Base-by-base conservation (phyloP, 148 eudicot genomes). In the Chenopodium berlandieri region DNA sequence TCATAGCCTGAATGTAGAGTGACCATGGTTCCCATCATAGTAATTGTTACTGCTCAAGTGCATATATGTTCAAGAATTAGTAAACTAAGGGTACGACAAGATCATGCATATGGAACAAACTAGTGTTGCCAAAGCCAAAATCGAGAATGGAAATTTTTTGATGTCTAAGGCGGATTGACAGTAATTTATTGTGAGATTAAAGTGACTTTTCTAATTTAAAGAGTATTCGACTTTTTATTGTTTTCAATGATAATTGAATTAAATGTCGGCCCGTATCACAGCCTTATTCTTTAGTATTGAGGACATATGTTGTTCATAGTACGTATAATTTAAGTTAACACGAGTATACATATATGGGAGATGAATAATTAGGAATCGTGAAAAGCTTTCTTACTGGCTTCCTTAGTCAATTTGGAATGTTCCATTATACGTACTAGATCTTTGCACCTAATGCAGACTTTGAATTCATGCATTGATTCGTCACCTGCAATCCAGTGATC, bases 341-440 rank as follows among this genome's bases (percentile, higher is more conserved):
- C 13, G 13, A 48, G 44, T 40, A 6, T 32, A 32, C 1, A 32
- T 40, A 12, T 12, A 56, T 12, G 22, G 60, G 60, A 16, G 60
- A 54, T 16, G 60, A 54, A 54, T 12, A 48, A 1, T 1, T 48
- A 48, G 52, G 52, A 12, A 5, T 40, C 1, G 44, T 40, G 44
- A 40, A 40, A 40, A 40, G 44, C 7, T 31, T 9, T 14, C 79
- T 78, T 80, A 84, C 87, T 84, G 62, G 81, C 56, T 81, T 84
- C 87, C 37, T 84, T 84, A 70, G 78, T 77, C 52, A 78, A 17
- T 48, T 82, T 81, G 20, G 87, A 78, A 52, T 81, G 34, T 60
- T 84, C 84, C 71, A 84, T 71, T 40, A 84, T 84, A 54, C 70
- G 81, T 10, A 75, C 84, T 71, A 84, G 78, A 73, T 84, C 84